phyloP scores from a whole-genome alignment of 2,329 filamentous ascomycete genomes.

The Phialemonium atrogriseum region DNA sequence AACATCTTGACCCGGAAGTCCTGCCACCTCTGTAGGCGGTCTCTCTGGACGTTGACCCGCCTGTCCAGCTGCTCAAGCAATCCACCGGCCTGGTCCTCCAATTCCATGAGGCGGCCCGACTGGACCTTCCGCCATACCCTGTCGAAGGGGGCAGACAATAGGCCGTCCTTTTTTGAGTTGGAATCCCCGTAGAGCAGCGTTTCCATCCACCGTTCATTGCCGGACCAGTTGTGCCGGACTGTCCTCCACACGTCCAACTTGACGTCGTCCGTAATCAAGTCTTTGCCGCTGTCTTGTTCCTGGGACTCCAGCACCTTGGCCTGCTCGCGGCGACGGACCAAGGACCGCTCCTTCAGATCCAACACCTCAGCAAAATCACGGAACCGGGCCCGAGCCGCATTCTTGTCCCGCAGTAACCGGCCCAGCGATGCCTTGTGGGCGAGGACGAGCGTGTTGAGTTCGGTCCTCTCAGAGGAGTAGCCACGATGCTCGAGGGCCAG shows the following conservation, averaged over 20 bases:
- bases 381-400: constrained; percentile 50
- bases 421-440: constrained; percentile 63
- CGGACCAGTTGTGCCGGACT: constrained; percentile 69
- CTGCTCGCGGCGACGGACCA: constrained; percentile 46
- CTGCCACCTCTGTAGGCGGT: constrained; percentile 65
- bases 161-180: constrained; percentile 44
- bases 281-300: constrained; percentile 15
- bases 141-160: constrained; percentile 62
- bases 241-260: constrained; percentile 47
- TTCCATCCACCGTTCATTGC: constrained; percentile 66
- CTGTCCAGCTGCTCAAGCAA: constrained; percentile 64
- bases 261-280: constrained; percentile 29
- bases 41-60: constrained; percentile 58
- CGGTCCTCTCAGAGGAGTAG: constrained; percentile 43
- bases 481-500: constrained; percentile 53
- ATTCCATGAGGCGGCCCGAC: constrained; percentile 45
- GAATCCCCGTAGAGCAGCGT: constrained; percentile 60
- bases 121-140: constrained; percentile 63
- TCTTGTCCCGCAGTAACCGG: constrained; percentile 50
- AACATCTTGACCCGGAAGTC: constrained; percentile 49
- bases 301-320: constrained; percentile 22
- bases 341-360: constrained; percentile 50
- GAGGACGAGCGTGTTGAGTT: constrained; percentile 59
- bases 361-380: constrained; percentile 57
- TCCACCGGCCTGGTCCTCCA: constrained; percentile 41